Percentiles rank a stretch among this genome's conserved stretches.
Conservation (phyloP, 2,329 filamentous ascomycete species). For the Colletotrichum lindemuthianum region DNA sequence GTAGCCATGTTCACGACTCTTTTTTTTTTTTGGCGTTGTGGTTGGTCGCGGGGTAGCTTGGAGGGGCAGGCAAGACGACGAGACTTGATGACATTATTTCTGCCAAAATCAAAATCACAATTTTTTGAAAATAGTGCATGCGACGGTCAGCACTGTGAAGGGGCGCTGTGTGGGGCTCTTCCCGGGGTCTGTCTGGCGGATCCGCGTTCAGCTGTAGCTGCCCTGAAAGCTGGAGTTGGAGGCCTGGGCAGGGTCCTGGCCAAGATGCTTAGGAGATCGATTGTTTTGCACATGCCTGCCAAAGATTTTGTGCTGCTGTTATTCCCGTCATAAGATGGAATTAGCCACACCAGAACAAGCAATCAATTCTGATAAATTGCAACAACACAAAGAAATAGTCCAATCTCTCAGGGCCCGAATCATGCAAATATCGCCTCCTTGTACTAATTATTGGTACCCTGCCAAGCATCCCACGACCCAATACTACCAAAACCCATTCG, state of each 20-base stretch:
- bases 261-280: neutral
- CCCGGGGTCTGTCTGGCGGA: neutral
- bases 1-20: conserved; percentile 33
- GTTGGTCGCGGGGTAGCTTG: conserved; percentile 30
- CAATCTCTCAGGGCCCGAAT: too few relatives aligned
- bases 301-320: too few relatives aligned
- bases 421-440: too few relatives aligned
- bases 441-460: neutral
- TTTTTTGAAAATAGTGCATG: conserved; percentile 31
- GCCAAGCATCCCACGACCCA: neutral
- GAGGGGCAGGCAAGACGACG: conserved; percentile 21
- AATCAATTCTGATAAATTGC: too few relatives aligned
- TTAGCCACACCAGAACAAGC: too few relatives aligned
- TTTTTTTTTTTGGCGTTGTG: neutral
- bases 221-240: neutral
- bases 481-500: neutral
- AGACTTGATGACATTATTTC: conserved; percentile 18
- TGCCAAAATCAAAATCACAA: conserved; percentile 27
- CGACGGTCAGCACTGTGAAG: conserved; percentile 12
- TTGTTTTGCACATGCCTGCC: neutral
- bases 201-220: too few relatives aligned
- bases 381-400: too few relatives aligned
- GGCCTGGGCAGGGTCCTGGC: conserved; percentile 20
- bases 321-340: too few relatives aligned
- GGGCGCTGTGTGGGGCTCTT: conserved; percentile 19